Conservation (phyloP, 1,284 basidiomycete genomes). For the Cryptococcus wingfieldii region DNA sequence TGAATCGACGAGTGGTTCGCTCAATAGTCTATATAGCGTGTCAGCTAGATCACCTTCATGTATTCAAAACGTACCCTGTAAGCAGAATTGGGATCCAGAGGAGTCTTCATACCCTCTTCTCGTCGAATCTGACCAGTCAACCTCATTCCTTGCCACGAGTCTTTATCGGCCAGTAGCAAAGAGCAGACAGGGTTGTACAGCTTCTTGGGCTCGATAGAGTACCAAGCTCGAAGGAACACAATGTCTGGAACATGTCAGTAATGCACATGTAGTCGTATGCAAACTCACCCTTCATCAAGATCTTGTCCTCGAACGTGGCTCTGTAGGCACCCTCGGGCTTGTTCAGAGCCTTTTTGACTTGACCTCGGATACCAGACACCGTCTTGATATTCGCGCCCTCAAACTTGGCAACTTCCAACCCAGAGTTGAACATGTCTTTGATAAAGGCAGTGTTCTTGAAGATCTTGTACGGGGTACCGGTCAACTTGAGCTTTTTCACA, state of each 20-base stretch:
- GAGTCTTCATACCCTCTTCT: slow-evolving; percentile 78
- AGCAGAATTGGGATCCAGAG: slow-evolving; percentile 73
- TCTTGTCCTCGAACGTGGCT: slow-evolving; percentile 97
- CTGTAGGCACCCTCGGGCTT: slow-evolving; percentile 94
- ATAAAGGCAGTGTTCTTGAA: slow-evolving; percentile 99
- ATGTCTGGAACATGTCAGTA: slow-evolving; percentile 60
- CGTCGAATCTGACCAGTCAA: slow-evolving; percentile 87
- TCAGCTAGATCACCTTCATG: not conserved
- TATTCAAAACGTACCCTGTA: slow-evolving; percentile 61
- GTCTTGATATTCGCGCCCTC: slow-evolving; percentile 95
- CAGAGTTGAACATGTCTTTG: slow-evolving; percentile 92
- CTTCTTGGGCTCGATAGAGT: slow-evolving; percentile 87
- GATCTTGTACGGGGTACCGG: slow-evolving; percentile 90
- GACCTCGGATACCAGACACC: slow-evolving; percentile 91
- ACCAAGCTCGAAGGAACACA: slow-evolving; percentile 95
- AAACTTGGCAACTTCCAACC: slow-evolving; percentile 95
- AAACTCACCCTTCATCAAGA: slow-evolving; percentile 82
- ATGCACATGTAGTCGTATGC: not conserved
- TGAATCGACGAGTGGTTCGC: slow-evolving; percentile 79
- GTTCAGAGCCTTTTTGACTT: slow-evolving; percentile 89
- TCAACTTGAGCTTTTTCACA: slow-evolving; percentile 97
- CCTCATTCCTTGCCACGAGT: slow-evolving; percentile 85
- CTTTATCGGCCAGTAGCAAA: slow-evolving; percentile 74
- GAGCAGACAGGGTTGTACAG: slow-evolving; percentile 97
- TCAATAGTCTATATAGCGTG: slow-evolving; percentile 56